Evolutionary conservation across 73 alveolate species (phyloP).

Genomic region (Paramecium caudatum): DNA sequence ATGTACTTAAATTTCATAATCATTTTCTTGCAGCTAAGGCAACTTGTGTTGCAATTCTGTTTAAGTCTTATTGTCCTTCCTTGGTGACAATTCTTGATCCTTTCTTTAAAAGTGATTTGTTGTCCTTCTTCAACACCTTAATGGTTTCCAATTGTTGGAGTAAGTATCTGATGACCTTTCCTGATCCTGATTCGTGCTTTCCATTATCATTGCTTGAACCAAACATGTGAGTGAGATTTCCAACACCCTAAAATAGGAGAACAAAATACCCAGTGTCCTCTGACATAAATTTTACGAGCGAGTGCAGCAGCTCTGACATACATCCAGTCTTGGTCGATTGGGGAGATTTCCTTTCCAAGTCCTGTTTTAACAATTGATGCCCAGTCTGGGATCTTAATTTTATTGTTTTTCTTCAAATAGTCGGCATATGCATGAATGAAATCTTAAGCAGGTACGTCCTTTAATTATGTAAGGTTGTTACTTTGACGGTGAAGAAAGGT

Average conservation of each 20-base stretch:
- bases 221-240: constrained; percentile 81
- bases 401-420: constrained; percentile 93
- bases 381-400: constrained; percentile 96
- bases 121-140: constrained; percentile 88
- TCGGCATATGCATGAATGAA: constrained; percentile 94
- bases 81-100: constrained; percentile 78
- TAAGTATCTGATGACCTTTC: constrained; percentile 94
- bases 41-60: constrained; percentile 81
- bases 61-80: constrained; percentile 80
- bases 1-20: background rate
- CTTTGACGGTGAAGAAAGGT: constrained; percentile 57
- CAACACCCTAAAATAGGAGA: constrained; percentile 71
- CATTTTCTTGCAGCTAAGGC: constrained; percentile 65
- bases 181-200: constrained; percentile 87
- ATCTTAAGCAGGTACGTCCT: constrained; percentile 94
- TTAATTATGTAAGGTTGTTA: background rate
- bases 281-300: constrained; percentile 93
- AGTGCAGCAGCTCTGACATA: constrained; percentile 98
- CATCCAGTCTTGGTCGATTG: constrained; percentile 95
- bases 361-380: constrained; percentile 92
- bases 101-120: constrained; percentile 75
- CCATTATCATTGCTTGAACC: constrained; percentile 93
- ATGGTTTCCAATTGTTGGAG: constrained; percentile 89
- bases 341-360: constrained; percentile 91
- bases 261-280: constrained; percentile 89